These are phyloP conservation scores for Rutstroemia sp. DNA, from an alignment of 2,329 filamentous ascomycete species.

Conservation along the genomic window DNA sequence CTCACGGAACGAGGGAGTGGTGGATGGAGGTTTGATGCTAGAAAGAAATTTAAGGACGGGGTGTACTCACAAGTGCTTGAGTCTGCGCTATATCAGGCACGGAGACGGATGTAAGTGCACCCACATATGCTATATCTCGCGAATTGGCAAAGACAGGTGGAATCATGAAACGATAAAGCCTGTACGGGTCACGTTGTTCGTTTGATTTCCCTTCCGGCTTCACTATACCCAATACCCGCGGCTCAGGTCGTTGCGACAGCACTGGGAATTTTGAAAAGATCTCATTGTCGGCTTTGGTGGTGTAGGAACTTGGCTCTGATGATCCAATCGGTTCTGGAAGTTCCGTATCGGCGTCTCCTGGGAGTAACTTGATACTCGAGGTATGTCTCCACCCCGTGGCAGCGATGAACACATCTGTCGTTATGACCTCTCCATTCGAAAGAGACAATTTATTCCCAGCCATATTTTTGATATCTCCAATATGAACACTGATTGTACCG, in stretches of 20 bases:
- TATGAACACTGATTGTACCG: constrained; percentile 45
- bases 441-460: constrained; percentile 41
- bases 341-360: constrained; percentile 40
- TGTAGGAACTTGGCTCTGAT: constrained; percentile 27
- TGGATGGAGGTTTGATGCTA: too few relatives aligned
- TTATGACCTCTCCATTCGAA: constrained; percentile 38
- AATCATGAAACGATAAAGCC: constrained; percentile 40
- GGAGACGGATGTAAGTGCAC: constrained; percentile 37
- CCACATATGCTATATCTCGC: constrained; percentile 40
- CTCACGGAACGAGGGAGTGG: too few relatives aligned
- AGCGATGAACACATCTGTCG: constrained; percentile 45
- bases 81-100: constrained; percentile 36
- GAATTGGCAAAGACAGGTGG: constrained; percentile 35
- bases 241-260: constrained; percentile 43
- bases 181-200: constrained; percentile 27
- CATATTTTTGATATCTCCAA: constrained; percentile 43
- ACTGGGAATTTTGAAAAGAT: constrained; percentile 47
- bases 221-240: constrained; percentile 33
- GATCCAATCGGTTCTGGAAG: constrained; percentile 37
- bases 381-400: constrained; percentile 52
- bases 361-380: constrained; percentile 45
- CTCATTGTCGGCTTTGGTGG: constrained; percentile 41
- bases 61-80: constrained; percentile 37
- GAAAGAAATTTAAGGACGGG: too few relatives aligned
- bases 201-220: constrained; percentile 12